A percentile compares a stretch with the other conserved stretches of the same genome.
Conservation (phyloP, 768 basidiomycete genomes). For the Dioszegia hungarica region DNA sequence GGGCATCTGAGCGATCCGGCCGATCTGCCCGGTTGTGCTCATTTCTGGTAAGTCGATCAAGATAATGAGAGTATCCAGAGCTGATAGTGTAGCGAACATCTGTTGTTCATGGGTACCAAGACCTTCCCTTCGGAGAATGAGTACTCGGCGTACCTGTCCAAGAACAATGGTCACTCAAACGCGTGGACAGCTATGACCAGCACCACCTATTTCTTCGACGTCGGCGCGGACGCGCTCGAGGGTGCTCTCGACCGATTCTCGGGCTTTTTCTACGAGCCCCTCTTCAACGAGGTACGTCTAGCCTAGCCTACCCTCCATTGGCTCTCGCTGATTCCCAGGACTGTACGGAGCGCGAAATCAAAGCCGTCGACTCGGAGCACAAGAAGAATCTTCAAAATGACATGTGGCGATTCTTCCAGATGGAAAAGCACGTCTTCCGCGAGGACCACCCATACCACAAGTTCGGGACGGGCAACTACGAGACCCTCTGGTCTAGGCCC, state of each 20-base stretch:
- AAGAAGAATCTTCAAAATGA: slow-evolving; percentile 75
- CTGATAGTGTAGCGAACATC: slow-evolving; percentile 62
- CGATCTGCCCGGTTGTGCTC: slow-evolving; percentile 50
- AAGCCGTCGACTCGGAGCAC: slow-evolving; percentile 78
- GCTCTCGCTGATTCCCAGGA: slow-evolving; percentile 23
- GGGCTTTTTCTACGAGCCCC: slow-evolving; percentile 84
- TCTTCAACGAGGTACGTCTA: slow-evolving; percentile 58
- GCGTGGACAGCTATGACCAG: slow-evolving; percentile 88
- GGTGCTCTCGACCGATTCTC: slow-evolving; percentile 50
- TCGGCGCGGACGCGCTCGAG: slow-evolving; percentile 54
- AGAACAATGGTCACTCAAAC: slow-evolving; percentile 70
- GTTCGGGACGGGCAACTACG: slow-evolving; percentile 76
- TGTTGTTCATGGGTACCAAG: slow-evolving; percentile 71
- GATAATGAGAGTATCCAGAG: too few relatives aligned
- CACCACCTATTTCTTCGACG: slow-evolving; percentile 78
- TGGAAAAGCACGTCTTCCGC: slow-evolving; percentile 79
- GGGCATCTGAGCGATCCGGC: slow-evolving; percentile 89
- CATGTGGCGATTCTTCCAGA: slow-evolving; percentile 81
- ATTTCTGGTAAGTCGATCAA: slow-evolving; percentile 46
- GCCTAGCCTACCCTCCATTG: neutral
- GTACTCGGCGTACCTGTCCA: slow-evolving; percentile 61
- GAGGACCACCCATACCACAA: slow-evolving; percentile 80
- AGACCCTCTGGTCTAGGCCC: slow-evolving; percentile 51
- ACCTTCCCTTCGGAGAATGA: slow-evolving; percentile 73
- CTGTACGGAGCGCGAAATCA: slow-evolving; percentile 62